Percentiles rank a stretch among this genome's conserved stretches.
Conservation (phyloP, 495 filamentous ascomycete species). For the Aspergillus biplanus region DNA sequence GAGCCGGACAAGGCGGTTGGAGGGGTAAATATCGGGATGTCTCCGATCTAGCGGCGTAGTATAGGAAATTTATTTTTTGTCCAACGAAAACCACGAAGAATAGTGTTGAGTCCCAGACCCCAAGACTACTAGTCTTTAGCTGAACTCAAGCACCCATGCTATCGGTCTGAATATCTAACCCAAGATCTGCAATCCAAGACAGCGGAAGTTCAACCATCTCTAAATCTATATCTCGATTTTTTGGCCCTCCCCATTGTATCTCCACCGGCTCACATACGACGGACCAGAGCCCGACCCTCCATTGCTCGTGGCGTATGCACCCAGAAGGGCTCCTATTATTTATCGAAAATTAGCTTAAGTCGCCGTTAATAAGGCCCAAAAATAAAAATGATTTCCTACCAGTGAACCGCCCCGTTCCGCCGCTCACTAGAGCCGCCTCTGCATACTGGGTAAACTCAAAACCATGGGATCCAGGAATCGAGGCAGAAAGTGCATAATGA, state of each 20-base stretch:
- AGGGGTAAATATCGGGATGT: too few species aligned
- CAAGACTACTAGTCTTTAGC: too few species aligned
- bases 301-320: conserved; percentile 30
- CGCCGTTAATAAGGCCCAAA: background rate
- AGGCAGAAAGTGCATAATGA: conserved; percentile 25
- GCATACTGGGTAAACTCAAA: conserved; percentile 8
- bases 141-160: too few species aligned
- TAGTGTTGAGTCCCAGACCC: too few species aligned
- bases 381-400: conserved; percentile 8
- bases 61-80: too few species aligned
- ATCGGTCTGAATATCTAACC: too few species aligned
- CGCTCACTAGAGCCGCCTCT: conserved; percentile 21
- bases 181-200: too few species aligned
- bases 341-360: background rate
- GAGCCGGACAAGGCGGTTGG: too few species aligned
- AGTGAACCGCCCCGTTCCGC: conserved; percentile 24
- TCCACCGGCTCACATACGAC: conserved; percentile 22
- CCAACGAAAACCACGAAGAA: too few species aligned
- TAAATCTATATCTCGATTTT: conserved; percentile 11
- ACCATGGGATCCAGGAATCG: conserved; percentile 1
- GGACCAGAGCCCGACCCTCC: conserved; percentile 13
- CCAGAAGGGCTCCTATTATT: conserved; percentile 18
- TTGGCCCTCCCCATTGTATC: conserved; percentile 16
- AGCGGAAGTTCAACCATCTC: background rate
- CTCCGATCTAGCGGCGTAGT: too few species aligned